Percentiles rank a stretch among this genome's conserved stretches.
phyloP scores from a whole-genome alignment of 441 rosid genomes.

The Adansonia madagascariensis region DNA sequence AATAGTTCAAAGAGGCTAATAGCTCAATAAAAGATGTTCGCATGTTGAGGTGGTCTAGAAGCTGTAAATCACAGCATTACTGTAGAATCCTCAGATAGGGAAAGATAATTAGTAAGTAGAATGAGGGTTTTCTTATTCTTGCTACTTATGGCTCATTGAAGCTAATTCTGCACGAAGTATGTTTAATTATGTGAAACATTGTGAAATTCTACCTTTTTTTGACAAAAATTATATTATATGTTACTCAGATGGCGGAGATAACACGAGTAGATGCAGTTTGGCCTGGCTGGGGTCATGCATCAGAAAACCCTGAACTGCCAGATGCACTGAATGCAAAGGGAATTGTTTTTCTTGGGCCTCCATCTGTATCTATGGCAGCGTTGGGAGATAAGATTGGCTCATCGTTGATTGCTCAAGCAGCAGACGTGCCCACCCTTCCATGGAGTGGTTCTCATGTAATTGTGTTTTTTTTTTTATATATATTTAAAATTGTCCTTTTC shows the following conservation, averaged over 20 bases:
- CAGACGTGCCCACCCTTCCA: constrained; percentile 96
- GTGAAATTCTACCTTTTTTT: constrained; percentile 14
- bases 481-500: constrained; percentile 24
- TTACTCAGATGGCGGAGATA: constrained; percentile 92
- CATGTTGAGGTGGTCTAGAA: constrained; percentile 5
- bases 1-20: constrained; percentile 2
- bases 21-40: constrained; percentile 17
- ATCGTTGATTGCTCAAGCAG: constrained; percentile 99
- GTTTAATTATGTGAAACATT: constrained; percentile 18
- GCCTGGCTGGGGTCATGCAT: constrained; percentile 99
- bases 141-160: constrained; percentile 12
- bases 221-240: constrained; percentile 27
- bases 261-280: constrained; percentile 99
- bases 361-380: constrained; percentile 91
- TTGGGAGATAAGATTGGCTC: constrained; percentile 99
- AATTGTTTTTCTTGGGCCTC: constrained; percentile 95
- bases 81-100: constrained; percentile 21
- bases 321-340: constrained; percentile 88
- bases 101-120: constrained; percentile 16
- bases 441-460: constrained; percentile 99
- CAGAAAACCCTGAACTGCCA: constrained; percentile 98
- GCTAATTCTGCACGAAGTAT: constrained; percentile 12
- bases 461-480: constrained; percentile 21
- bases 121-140: constrained; percentile 14
- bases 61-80: constrained; percentile 17